Base-by-base conservation (phyloP, 2,329 filamentous ascomycete species). In the Talaromyces rugulosus region DNA sequence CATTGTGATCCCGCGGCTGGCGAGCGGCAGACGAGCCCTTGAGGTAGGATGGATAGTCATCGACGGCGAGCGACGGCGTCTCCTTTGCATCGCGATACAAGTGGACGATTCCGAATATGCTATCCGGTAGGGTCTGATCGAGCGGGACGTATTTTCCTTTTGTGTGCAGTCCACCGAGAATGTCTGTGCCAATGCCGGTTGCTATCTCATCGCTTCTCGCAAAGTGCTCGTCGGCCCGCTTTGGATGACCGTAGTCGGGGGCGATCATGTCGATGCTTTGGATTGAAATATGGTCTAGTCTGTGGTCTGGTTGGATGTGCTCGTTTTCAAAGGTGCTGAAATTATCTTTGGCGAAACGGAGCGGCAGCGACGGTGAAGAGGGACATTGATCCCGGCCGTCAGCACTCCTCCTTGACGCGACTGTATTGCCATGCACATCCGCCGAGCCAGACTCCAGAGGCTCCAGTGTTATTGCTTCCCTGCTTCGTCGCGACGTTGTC, bases 71-170 rank as follows among this genome's bases (percentile, higher is more conserved):
- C 12, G 81, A 84, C 1, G 85, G 81, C 0, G 88, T 89, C 74
- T 96, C 90, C 62, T 92, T 86, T 1, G 85, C 85, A 75, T 98
- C 94, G 9, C 93, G 86, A 74, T 97, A 99, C 31, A 99, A 84
- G 74, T 97, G 95, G 2, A 99, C 92, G 14, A 98, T 87, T 1
- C 95, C 95, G 89, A 92, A 97, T 50, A 92, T 91, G 1, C 92
- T 82, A 63, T 96, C 89, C 0, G 91, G 92, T 60, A 89, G 86
- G 63, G 83, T 82, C 16, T 87, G 85, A 61, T 89, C 85, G 0
- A 94, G 81, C 0, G 90, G 87, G 23, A 91, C 79, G 71, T 89
- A 96, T 65, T 85, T 83, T 5, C 91, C 95, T 74, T 93, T 96
- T 1, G 93, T 96, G 63, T 91, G 88, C 57, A 89, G 85, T 5